Base-by-base conservation (phyloP, 1,284 basidiomycete genomes). In the Pascua guehoae region DNA sequence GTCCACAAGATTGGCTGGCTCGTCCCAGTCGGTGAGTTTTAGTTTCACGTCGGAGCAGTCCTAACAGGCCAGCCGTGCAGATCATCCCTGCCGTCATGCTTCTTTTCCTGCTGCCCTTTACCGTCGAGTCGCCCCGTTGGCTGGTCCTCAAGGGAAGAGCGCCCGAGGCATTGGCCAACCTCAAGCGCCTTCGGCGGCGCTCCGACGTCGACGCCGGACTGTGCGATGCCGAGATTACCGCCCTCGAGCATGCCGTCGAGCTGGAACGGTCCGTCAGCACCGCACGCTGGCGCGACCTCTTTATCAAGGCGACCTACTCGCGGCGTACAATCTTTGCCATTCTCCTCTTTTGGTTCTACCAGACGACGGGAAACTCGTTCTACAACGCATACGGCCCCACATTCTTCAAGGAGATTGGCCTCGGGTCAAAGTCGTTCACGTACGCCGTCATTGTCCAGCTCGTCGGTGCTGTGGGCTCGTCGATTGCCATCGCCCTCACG, bases 71-170 rank as follows among this genome's bases (percentile, higher is more conserved):
- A 48, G 48, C 39, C 7, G 58, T 66, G 10, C 62, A 63, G 48
- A 43, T 57, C 16, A 57, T 60, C 38, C 62, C 62, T 2, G 53
- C 62, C 17, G 45, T 56, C 41, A 50, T 61, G 17, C 32, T 49
- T 18, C 40, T 59, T 12, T 43, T 53, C 48, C 46, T 58, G 12
- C 24, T 61, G 16, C 54, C 53, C 12, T 54, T 61, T 49, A 54
- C 47, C 0, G 54, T 58, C 36, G 66, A 68, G 44, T 68, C 66
- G 5, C 66, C 66, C 1, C 60, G 66, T 14, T 68, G 62, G 64
- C 60, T 68, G 36, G 45, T 68, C 5, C 16, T 12, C 7, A 46
- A 63, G 18, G 64, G 64, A 2, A 18, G 50, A 8, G 49, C 53
- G 4, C 63, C 53, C 8, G 41, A 45, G 7, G 66, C 66, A 16